These are phyloP conservation scores for Celoporthe dispersa DNA, from an alignment of 2,329 filamentous ascomycete genomes.

Conservation along the genomic window DNA sequence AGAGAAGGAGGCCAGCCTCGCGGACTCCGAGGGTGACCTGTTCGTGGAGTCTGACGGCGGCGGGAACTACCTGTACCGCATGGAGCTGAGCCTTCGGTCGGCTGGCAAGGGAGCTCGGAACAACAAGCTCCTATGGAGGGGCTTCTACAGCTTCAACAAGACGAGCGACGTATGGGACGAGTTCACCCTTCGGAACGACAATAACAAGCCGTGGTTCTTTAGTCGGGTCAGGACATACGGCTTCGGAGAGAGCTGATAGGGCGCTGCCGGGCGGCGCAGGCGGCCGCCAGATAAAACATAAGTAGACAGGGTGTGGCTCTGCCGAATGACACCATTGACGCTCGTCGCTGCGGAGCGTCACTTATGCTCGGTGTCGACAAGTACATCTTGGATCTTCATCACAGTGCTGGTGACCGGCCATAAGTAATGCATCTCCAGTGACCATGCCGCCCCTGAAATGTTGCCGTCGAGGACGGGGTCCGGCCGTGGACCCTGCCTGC, in stretches of 20 bases:
- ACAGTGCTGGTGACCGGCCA: background rate
- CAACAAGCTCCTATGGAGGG: constrained; percentile 86
- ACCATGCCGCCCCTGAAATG: background rate
- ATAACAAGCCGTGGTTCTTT: constrained; percentile 65
- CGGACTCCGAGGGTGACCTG: constrained; percentile 67
- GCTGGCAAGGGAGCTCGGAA: constrained; percentile 69
- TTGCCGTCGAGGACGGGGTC: background rate
- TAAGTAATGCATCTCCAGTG: background rate
- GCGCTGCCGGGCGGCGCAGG: constrained; percentile 4
- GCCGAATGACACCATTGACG: background rate
- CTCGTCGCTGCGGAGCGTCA: background rate
- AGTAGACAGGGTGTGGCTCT: background rate
- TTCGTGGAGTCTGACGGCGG: constrained; percentile 86
- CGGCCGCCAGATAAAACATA: background rate
- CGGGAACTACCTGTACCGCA: constrained; percentile 79
- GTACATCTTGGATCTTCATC: background rate
- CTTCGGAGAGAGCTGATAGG: constrained; percentile 42
- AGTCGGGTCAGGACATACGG: constrained; percentile 69
- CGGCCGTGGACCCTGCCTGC: background rate
- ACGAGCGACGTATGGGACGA: constrained; percentile 89
- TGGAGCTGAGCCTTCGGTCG: constrained; percentile 74
- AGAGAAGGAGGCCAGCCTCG: constrained; percentile 37
- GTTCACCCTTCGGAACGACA: constrained; percentile 68
- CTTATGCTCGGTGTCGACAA: background rate
- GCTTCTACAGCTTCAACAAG: constrained; percentile 89